phyloP scores from a whole-genome alignment of 345 rosid species.

The Eucalyptus sp. region DNA sequence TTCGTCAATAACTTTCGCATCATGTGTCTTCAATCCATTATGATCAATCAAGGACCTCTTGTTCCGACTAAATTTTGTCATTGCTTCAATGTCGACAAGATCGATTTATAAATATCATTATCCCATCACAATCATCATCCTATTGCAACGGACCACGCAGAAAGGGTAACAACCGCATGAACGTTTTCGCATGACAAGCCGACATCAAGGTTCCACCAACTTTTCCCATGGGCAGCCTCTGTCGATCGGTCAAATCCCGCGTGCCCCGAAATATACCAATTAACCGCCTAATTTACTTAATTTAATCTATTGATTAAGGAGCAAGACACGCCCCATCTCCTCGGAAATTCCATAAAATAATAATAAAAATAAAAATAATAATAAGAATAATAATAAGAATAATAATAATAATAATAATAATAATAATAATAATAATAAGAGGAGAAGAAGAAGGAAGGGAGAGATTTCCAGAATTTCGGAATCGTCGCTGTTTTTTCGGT shows the following conservation, averaged over 20 bases:
- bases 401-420: neutral
- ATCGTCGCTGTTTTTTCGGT: neutral
- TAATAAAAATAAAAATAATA: neutral
- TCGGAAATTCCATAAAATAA: neutral
- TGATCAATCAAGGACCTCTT: neutral
- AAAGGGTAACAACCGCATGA: fast-evolving
- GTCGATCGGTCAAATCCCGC: neutral
- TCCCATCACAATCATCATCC: neutral
- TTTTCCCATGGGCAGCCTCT: neutral
- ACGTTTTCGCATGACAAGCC: neutral
- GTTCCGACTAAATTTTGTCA: fast-evolving
- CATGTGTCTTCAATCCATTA: fast-evolving
- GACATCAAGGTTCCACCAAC: neutral
- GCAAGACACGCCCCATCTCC: neutral
- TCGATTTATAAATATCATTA: fast-evolving
- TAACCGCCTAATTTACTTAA: neutral
- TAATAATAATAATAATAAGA: neutral
- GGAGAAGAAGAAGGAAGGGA: too few species aligned
- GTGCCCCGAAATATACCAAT: neutral
- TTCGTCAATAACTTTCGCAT: neutral
- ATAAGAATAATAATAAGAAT: neutral
- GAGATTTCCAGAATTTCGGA: neutral
- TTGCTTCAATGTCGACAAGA: fast-evolving
- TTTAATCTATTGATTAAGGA: neutral
- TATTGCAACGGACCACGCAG: fast-evolving